Base-by-base conservation (phyloP, 179 eudicot species). In the Sideroxylon spinosum region DNA sequence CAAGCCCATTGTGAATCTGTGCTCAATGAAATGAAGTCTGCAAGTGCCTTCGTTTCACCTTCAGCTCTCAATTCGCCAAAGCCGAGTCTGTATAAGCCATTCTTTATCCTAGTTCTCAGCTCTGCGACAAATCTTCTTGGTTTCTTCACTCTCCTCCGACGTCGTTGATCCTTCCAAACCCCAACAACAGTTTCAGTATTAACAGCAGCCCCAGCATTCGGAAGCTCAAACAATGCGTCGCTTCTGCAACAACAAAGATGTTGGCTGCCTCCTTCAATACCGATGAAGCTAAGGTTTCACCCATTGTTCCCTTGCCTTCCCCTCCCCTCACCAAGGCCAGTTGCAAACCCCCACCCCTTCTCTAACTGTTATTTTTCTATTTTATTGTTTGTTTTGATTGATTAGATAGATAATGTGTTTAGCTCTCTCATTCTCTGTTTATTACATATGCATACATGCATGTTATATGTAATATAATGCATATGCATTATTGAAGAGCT, bases 211-310 rank as follows among this genome's bases (percentile, higher is more conserved):
- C 7, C 29, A 28, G 17, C 17, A 12, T 29, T 8, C 20, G 10
- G n/a, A 60, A 60, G 68, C 9, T 20, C 12, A 74, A 37, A 14
- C 37, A 14, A 55, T 12, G 22, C 9, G 2, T 4, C 8, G 46
- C 11, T n/a, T 23, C 78, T 7, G 23, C 68, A 11, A 7, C 78
- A 16, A 23, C 14, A 4, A 55, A 1, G 17, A 19, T n/a, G 66
- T 56, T 49, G 60, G 17, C 71, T 26, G n/a, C 44, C 19, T 65
- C 78, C 46, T 76, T 52, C 78, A 19, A 49, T 20, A 25, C 83
- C 2, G 70, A 85, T 2, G 64, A 82, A 66, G 86, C 89, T 73
- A 82, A 87, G 86, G 84, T 86, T 78, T 87, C 89, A 76, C 86
- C 81, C 12, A 75, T 80, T 32, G 59, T 86, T 78, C 84, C 84